Evolutionary conservation across 805 yeast species (phyloP), one percentile per base, ranked within the genome.

Genomic region (Wickerhamomyces chaumierensis): DNA sequence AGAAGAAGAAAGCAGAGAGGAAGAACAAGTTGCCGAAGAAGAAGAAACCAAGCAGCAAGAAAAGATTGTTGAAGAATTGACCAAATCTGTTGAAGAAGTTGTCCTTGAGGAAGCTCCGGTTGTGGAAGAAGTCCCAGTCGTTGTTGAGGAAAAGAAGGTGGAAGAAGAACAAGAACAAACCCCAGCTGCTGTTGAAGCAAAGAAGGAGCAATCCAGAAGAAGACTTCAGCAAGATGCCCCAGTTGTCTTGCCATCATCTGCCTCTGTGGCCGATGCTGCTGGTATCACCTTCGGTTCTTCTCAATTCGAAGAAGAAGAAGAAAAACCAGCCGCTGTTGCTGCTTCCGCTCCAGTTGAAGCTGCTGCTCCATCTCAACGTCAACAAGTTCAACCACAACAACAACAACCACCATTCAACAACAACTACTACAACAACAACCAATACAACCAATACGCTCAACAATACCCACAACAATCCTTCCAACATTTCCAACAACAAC

Each of bases 261-360:
- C 71, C 27, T 56, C 53, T 44, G 41, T 47, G 17, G 48, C 46
- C 31, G 62, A 69, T 40, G 68, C 61, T 47, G 70, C 72, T 21
- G 79, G 77, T 45, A 76, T 78, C 32, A 75, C 80, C 27, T 77
- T 78, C 49, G 84, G 84, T 40, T 72, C 80, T 12, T 61, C 75
- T 47, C 58, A 70, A 19, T 60, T 72, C 37, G 53, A 53, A 32
- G 58, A 54, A 21, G 53, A 53, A 32, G 58, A 54, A 21, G 23
- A 21, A 21, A 21, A 21, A 9, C 6, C 23, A 7, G 23, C 23
- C 23, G 23, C 23, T 21, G 23, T 9, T 21, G 9, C 23, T 21
- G 44, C 51, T 43, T 43, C 51, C 32, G 51, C 50, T 36, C 49
- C 37, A 36, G n/a, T n/a, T n/a, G n/a, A n/a, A n/a, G n/a, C n/a